These are phyloP conservation scores for Sclerotiophoma versabilis DNA, from an alignment of 2,329 filamentous ascomycete genomes.

Conservation along the genomic window DNA sequence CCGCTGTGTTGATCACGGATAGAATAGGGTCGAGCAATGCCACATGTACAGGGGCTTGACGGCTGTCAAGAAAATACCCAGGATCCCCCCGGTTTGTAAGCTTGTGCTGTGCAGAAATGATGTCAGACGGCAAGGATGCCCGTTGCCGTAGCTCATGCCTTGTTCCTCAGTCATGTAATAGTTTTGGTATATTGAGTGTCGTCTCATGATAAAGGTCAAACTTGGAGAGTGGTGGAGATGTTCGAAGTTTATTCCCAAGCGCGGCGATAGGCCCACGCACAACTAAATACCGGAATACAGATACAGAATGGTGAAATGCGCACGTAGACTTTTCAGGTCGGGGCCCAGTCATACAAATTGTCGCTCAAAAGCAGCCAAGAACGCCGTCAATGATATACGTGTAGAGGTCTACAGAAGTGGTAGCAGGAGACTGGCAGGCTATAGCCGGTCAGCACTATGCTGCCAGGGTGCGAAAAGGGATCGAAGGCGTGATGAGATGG, in stretches of 20 bases:
- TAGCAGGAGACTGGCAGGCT: conserved; percentile 4
- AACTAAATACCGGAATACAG: conserved; percentile 47
- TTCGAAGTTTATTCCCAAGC: conserved; percentile 27
- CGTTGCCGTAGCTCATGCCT: neutral
- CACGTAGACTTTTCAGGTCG: conserved; percentile 28
- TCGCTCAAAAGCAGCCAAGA: conserved; percentile 28
- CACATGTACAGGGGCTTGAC: neutral
- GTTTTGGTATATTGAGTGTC: neutral
- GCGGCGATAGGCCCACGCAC: conserved; percentile 14
- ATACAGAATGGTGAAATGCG: conserved; percentile 40
- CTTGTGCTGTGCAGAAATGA: conserved; percentile 3
- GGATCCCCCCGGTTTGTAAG: neutral
- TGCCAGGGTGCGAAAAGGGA: conserved; percentile 20
- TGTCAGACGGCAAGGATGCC: neutral
- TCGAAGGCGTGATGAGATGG: conserved; percentile 39
- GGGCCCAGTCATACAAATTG: conserved; percentile 24
- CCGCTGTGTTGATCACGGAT: neutral
- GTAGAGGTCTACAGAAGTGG: conserved; percentile 23
- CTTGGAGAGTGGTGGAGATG: conserved; percentile 10
- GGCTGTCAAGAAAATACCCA: neutral
- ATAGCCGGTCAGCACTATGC: neutral
- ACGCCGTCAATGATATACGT: conserved; percentile 37
- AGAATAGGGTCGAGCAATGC: neutral
- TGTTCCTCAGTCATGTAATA: neutral
- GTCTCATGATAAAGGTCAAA: neutral